Evolutionary conservation across 306 rosid genomes (phyloP).

Genomic region (Gillenia trifoliata): DNA sequence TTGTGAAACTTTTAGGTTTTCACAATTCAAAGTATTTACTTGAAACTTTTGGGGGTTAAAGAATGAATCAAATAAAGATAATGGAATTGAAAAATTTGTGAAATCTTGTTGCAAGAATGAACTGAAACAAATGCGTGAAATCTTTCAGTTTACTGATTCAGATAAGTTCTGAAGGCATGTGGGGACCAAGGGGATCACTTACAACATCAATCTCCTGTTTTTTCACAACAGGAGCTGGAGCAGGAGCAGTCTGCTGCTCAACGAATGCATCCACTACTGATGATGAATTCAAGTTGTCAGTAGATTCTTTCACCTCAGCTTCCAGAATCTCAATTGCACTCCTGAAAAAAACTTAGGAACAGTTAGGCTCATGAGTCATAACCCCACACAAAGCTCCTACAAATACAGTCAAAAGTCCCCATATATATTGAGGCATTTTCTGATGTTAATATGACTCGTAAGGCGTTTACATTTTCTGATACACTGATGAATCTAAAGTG

Average conservation of each 20-base stretch:
- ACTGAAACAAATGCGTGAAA: neutral
- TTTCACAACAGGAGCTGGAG: constrained; percentile 17
- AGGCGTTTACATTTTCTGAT: neutral
- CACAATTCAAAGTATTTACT: neutral
- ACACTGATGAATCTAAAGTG: neutral
- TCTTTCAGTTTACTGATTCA: neutral
- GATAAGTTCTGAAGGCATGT: neutral
- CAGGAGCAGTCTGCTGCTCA: constrained; percentile 31
- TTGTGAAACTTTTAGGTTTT: neutral
- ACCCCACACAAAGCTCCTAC: neutral
- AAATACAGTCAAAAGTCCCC: neutral
- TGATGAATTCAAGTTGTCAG: constrained; percentile 22
- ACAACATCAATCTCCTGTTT: constrained; percentile 51
- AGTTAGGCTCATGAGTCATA: neutral
- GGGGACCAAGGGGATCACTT: constrained; percentile 19
- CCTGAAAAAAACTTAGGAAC: constrained; percentile 33
- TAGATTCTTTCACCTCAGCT: constrained; percentile 56
- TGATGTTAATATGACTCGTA: neutral
- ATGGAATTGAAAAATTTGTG: neutral
- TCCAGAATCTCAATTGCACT: constrained; percentile 80
- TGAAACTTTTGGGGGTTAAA: too few species aligned
- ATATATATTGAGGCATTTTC: neutral
- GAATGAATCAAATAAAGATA: neutral
- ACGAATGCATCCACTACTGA: constrained; percentile 32
- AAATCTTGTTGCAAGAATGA: neutral